phyloP scores from a whole-genome alignment of 768 basidiomycete species.

The Russula olivacea region DNA sequence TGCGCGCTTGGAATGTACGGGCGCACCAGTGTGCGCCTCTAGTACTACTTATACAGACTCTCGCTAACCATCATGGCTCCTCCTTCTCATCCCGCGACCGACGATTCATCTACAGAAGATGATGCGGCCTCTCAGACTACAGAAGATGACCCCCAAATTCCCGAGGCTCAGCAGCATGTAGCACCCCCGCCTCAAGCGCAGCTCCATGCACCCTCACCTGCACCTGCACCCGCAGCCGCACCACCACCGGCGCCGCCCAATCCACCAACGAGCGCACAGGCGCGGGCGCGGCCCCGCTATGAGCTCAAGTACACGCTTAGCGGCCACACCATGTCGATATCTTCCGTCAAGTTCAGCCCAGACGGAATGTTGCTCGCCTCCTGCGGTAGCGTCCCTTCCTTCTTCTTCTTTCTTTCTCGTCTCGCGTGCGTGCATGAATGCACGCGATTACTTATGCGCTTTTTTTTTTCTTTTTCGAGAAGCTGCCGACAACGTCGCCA shows the following conservation, averaged over 20 bases:
- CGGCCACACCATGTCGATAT: constrained; percentile 80
- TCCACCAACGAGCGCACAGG: constrained; percentile 26
- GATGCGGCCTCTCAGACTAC: constrained; percentile 78
- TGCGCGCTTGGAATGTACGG: no score
- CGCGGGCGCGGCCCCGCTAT: constrained; percentile 53
- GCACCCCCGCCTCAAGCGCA: constrained; percentile 37
- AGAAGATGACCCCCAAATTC: constrained; percentile 77
- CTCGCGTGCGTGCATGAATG: neutral
- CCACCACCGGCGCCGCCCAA: constrained; percentile 1
- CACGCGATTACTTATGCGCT: neutral
- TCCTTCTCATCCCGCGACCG: constrained; percentile 24
- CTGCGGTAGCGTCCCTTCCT: constrained; percentile 56
- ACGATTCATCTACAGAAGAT: constrained; percentile 45
- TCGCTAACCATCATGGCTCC: neutral
- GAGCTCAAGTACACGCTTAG: constrained; percentile 57
- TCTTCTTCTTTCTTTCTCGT: neutral
- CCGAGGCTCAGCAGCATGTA: constrained; percentile 49
- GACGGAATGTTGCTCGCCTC: constrained; percentile 82
- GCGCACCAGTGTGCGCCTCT: no score
- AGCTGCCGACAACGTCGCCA: constrained; percentile 75
- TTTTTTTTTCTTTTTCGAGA: neutral
- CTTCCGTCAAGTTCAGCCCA: constrained; percentile 87
- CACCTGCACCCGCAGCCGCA: constrained; percentile 15
- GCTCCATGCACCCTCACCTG: constrained; percentile 32
- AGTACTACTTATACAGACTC: no score